Conservation (phyloP, 257 asterid genomes). For the Nicotiana undulata region DNA sequence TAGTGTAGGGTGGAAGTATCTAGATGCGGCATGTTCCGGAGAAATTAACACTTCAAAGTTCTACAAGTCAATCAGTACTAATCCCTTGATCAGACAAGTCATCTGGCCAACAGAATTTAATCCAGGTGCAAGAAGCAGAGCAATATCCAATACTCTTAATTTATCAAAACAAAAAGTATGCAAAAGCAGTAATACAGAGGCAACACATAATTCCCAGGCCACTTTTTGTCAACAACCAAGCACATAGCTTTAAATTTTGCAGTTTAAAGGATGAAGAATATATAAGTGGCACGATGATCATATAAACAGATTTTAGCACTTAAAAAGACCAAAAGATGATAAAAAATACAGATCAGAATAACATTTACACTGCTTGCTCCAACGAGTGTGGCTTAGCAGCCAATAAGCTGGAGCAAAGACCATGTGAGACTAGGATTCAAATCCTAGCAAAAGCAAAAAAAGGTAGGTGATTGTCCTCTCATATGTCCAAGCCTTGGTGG, state of each 20-base stretch:
- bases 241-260: not conserved
- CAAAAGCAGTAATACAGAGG: not conserved
- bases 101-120: not conserved
- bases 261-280: not conserved
- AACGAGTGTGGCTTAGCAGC: no score
- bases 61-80: no score
- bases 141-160: not conserved
- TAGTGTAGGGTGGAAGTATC: not conserved
- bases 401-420: no score
- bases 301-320: not conserved
- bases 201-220: no score
- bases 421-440: no score
- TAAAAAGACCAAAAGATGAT: not conserved
- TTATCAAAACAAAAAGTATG: not conserved
- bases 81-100: no score
- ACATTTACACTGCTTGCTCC: not conserved
- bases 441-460: no score
- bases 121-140: not conserved
- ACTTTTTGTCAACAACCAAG: no score
- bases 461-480: no score
- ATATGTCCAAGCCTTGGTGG: no score
- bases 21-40: not conserved
- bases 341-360: not conserved
- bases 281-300: not conserved
- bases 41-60: no score